Conservation (phyloP, 2,329 filamentous ascomycete species). For the Aspergillus sergii region DNA sequence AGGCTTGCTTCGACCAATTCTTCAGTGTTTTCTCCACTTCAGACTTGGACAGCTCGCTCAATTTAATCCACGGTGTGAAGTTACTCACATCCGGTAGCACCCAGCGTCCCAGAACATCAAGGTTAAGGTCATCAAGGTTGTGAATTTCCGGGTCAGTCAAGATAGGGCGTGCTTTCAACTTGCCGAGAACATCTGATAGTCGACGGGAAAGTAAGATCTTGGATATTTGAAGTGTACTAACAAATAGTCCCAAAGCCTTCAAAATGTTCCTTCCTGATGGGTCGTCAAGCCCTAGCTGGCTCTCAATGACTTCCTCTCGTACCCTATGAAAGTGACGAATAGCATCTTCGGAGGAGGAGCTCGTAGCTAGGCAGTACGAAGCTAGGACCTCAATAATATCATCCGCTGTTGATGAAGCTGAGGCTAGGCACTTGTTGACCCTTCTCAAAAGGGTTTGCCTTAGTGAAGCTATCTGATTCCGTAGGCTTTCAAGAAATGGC, state of each 20-base stretch:
- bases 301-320: slow-evolving; percentile 68
- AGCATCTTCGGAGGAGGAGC: slow-evolving; percentile 76
- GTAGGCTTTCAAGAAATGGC: slow-evolving; percentile 63
- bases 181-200: slow-evolving; percentile 68
- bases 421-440: slow-evolving; percentile 59
- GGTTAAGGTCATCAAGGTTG: slow-evolving; percentile 67
- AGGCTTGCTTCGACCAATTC: slow-evolving; percentile 65
- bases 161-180: slow-evolving; percentile 70
- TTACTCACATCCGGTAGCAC: slow-evolving; percentile 79
- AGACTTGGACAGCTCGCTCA: slow-evolving; percentile 70
- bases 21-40: slow-evolving; percentile 64
- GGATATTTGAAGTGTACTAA: slow-evolving; percentile 75
- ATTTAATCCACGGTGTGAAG: slow-evolving; percentile 84
- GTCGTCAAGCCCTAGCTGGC: slow-evolving; percentile 59
- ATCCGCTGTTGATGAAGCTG: slow-evolving; percentile 45
- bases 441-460: slow-evolving; percentile 67
- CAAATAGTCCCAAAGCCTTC: slow-evolving; percentile 70
- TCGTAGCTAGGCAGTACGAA: slow-evolving; percentile 80
- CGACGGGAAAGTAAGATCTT: slow-evolving; percentile 74
- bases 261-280: slow-evolving; percentile 59
- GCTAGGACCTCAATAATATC: slow-evolving; percentile 72
- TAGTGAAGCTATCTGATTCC: slow-evolving; percentile 64
- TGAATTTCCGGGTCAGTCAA: slow-evolving; percentile 71
- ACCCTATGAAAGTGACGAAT: slow-evolving; percentile 76
- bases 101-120: slow-evolving; percentile 79